Conservation (phyloP, 306 rosid species). For the Vicia villosa region DNA sequence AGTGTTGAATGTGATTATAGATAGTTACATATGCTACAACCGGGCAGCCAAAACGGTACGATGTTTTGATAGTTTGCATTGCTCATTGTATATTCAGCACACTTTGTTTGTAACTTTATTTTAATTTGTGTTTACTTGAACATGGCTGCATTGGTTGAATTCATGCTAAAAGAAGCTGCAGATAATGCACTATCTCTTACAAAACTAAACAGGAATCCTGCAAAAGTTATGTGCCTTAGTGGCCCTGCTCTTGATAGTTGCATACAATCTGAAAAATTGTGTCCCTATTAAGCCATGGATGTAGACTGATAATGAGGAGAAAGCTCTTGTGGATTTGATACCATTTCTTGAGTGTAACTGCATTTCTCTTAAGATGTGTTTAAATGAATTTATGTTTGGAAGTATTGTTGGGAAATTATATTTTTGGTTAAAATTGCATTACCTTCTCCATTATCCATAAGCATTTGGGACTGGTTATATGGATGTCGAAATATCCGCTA, state of each 20-base stretch:
- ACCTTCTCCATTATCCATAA: no score
- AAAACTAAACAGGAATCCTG: no score
- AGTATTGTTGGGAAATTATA: no score
- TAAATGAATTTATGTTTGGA: no score
- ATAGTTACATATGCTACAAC: conserved; percentile 75
- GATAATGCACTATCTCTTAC: conserved; percentile 86
- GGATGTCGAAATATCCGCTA: no score
- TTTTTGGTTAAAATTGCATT: no score
- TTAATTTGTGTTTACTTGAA: conserved; percentile 41
- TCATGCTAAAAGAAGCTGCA: conserved; percentile 89
- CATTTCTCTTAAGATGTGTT: conserved; percentile 14
- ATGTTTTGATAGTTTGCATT: conserved; percentile 31
- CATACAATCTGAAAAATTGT: conserved; percentile 83
- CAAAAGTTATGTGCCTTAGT: conserved; percentile 77
- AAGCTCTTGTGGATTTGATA: conserved; percentile 83
- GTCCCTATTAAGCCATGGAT: conserved; percentile 79
- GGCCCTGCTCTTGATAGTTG: conserved; percentile 87
- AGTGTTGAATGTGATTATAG: conserved; percentile 75
- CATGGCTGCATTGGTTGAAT: conserved; percentile 95
- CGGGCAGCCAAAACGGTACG: conserved; percentile 90
- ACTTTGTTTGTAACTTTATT: conserved; percentile 9
- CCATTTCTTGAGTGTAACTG: conserved; percentile 84
- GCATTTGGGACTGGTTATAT: no score
- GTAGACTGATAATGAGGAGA: conserved; percentile 70
- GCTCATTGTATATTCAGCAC: not conserved